Base-by-base conservation (phyloP, 2,329 filamentous ascomycete genomes). In the Ophiostoma sp. region DNA sequence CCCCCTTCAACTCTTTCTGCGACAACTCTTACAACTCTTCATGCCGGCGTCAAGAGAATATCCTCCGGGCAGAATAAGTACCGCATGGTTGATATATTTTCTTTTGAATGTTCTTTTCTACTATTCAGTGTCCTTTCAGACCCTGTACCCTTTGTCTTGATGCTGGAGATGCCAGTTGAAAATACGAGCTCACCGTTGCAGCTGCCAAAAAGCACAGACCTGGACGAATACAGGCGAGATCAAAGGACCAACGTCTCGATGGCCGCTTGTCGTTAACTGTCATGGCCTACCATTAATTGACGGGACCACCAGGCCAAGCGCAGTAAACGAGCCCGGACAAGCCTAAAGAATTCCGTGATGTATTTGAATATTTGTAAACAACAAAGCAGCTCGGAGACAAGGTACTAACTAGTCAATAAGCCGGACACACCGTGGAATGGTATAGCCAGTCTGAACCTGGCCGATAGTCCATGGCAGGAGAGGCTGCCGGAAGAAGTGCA, bases 31-130 rank as follows among this genome's bases (percentile, higher is more conserved):
- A 7, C 17, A 48, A 20, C 7, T n/a, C 20, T 48, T n/a, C 44
- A 48, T 15, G 17, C 44, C 44, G 3, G 7, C 15, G 48, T 1
- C 48, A 54, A 54, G n/a, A n/a, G 17, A 23, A n/a, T 54, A 23
- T 54, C n/a, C 15, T 54, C n/a, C 48, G n/a, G n/a, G n/a, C 52
- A 57, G 15, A 48, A 48, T 17, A 57, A 57, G 52, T 57, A 57
- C 52, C 27, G n/a, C 27, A 23, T 27, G 3, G n/a, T 3, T 57
- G 52, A 27, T 27, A 13, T 57, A 8, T 7, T 62, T 35, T 31
- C 27, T 33, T 62, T 62, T 62, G 11, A 15, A 17, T 62, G 57
- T 33, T 27, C 13, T 62, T 33, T 33, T 33, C 17, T 7, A 48
- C 44, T n/a, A 17, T 48, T n/a, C 44, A 48, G 44, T 62, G 27